Evolutionary conservation across 2,329 filamentous ascomycete species (phyloP), one percentile per base, ranked within the genome.

Genomic region (Clonostachys sp.): DNA sequence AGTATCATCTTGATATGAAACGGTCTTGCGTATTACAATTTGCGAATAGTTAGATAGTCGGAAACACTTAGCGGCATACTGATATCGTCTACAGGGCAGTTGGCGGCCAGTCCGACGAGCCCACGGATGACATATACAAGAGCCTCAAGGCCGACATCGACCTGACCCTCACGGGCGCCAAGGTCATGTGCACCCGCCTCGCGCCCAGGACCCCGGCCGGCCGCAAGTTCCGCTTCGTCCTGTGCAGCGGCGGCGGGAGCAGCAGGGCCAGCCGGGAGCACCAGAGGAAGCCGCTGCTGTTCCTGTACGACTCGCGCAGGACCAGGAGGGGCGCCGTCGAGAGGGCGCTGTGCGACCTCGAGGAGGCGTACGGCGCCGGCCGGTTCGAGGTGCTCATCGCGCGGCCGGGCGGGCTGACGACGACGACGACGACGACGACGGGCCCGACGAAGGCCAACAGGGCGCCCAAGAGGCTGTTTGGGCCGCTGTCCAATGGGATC

Each of bases 161-260:
- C 50, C 84, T 81, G 57, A 72, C 84, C 2, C 57, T 86, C 9
- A 73, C 74, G 1, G 82, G 81, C 2, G 84, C 83, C 1, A 73
- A 73, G 48, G 75, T 78, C 9, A 81, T 87, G 50, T 50, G 58
- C 42, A 46, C 57, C 3, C 53, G 53, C 40, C 60, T 72, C 18
- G 58, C 61, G 8, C 51, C 59, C 6, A 55, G 59, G 42, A 52
- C 61, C 3, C 58, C 63, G 5, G 48, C 52, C 5, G 60, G 56
- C 13, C 59, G 57, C 20, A 64, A 60, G 45, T 72, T 74, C 53
- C 67, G 63, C 46, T 73, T 74, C 52, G 55, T 74, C 41, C 70
- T 69, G 45, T 70, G 67, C 61, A 72, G 69, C 57, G 63, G 63
- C 45, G 62, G 57, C 50, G 60, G 54, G 20, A 63, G 62, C 45